These are phyloP conservation scores for Plasmodium falciparum DNA, from an alignment of 169 alveolate species.

Conservation along the genomic window DNA sequence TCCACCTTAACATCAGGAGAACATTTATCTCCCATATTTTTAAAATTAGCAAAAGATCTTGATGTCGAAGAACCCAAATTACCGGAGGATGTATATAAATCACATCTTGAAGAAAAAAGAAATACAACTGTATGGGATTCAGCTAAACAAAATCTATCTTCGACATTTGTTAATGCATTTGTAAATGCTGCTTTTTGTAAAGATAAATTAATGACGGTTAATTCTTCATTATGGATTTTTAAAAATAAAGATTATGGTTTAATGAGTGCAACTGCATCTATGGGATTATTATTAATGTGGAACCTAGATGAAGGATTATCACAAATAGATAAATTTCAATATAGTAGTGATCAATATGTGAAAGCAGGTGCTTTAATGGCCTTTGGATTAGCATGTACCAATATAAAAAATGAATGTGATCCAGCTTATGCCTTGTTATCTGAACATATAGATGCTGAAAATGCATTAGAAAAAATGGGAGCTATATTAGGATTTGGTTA, in stretches of 20 bases:
- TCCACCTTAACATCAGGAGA: conserved; percentile 91
- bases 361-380: conserved; percentile 97
- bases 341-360: conserved; percentile 94
- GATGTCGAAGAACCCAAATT: conserved; percentile 97
- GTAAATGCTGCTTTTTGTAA: conserved; percentile 98
- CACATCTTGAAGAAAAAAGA: conserved; percentile 91
- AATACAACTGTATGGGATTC: conserved; percentile 90
- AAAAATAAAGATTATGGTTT: conserved; percentile 96
- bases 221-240: conserved; percentile 93
- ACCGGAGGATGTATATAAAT: conserved; percentile 95
- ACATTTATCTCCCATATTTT: conserved; percentile 88
- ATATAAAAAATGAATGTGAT: conserved; percentile 96
- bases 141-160: conserved; percentile 96
- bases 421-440: conserved; percentile 96
- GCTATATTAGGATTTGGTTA: conserved; percentile 97
- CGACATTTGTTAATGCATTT: conserved; percentile 98
- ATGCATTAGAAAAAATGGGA: conserved; percentile 91
- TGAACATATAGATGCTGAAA: conserved; percentile 91
- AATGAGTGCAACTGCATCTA: conserved; percentile 96
- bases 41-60: conserved; percentile 93
- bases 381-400: conserved; percentile 93
- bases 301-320: conserved; percentile 98
- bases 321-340: conserved; percentile 93
- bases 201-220: conserved; percentile 92
- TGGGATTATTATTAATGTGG: conserved; percentile 98